These are phyloP conservation scores for Azolla pinnata DNA, from an alignment of 75 land plant species.

Conservation along the genomic window DNA sequence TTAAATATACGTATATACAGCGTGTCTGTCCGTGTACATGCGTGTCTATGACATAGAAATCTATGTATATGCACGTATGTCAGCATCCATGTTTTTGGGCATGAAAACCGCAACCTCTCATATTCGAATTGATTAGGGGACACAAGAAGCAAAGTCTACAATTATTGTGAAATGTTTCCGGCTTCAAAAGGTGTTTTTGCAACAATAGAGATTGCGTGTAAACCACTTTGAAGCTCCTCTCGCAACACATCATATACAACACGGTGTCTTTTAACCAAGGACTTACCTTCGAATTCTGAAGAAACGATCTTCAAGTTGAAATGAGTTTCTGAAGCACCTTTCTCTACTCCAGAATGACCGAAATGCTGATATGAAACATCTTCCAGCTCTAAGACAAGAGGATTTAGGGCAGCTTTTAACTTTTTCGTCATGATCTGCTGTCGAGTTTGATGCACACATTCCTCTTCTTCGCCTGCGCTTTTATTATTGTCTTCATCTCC, in stretches of 20 bases:
- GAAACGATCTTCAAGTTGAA: conserved; percentile 72
- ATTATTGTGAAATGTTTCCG: too few relatives aligned
- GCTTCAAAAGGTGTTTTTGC: conserved; percentile 75
- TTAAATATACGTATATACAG: too few relatives aligned
- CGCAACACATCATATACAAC: conserved; percentile 57
- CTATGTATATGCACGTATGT: too few relatives aligned
- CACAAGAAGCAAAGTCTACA: too few relatives aligned
- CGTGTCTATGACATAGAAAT: too few relatives aligned
- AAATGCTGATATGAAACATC: conserved; percentile 83
- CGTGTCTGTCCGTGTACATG: too few relatives aligned
- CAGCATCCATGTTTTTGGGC: too few relatives aligned
- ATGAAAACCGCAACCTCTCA: too few relatives aligned
- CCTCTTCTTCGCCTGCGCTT: too few relatives aligned
- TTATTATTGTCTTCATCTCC: too few relatives aligned
- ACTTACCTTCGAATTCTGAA: conserved; percentile 57
- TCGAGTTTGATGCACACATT: too few relatives aligned
- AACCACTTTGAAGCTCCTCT: conserved; percentile 75
- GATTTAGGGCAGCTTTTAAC: conserved; percentile 44
- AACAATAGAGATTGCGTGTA: conserved; percentile 79
- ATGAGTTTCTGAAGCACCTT: conserved; percentile 68
- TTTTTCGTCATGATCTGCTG: conserved; percentile 48
- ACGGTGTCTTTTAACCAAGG: conserved; percentile 75
- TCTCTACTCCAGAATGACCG: conserved; percentile 67
- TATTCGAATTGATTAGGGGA: too few relatives aligned
- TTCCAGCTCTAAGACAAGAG: conserved; percentile 57